Base-by-base conservation (phyloP, 352 stramenopile species). In the Blastocystis sp. region DNA sequence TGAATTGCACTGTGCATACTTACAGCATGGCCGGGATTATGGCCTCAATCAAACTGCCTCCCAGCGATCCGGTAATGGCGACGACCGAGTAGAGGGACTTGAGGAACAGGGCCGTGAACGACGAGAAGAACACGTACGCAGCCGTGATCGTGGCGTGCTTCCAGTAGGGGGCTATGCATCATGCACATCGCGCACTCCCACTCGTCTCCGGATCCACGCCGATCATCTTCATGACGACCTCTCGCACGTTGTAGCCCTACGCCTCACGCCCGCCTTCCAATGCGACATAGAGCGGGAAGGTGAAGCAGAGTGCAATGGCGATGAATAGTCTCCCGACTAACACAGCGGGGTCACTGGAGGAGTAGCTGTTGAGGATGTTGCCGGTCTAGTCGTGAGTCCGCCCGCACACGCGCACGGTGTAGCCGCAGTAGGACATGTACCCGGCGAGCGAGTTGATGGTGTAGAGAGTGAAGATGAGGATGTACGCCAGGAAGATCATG, bases 401-500 rank as follows among this genome's bases (percentile, higher is more conserved):
- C 10, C 17, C 9, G 10, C 0, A 54, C 3, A 64, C 11, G 1
- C 24, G 9, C 61, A 88, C 78, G 19, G 68, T 19, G 43, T 88
- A 88, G 17, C 78, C 78, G 57, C 78, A 88, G 61, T 69, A 88
- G 6, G 78, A 74, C 64, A 88, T 79, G 38, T 88, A 88, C 1
- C 78, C 78, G 11, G 64, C 78, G 34, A 88, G 45, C 19, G 78
- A 76, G 54, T 88, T 88, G 43, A 88, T 74, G 42, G 21, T 79
- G 60, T 88, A 88, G 3, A 88, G 10, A 14, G 45, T 17, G 68
- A 88, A 79, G 52, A 88, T 88, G 43, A 88, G 28, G 48, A 88
- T 48, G 10, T 88, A 88, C 14, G 78, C 68, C 7, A 76, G 28
- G 68, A 88, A 79, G 57, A 88, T 79, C 3, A 88, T 57, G n/a